A percentile compares a stretch with the other conserved stretches of the same genome.
phyloP scores from a whole-genome alignment of 2,329 filamentous ascomycete genomes.

The Pseudogymnoascus sp. region DNA sequence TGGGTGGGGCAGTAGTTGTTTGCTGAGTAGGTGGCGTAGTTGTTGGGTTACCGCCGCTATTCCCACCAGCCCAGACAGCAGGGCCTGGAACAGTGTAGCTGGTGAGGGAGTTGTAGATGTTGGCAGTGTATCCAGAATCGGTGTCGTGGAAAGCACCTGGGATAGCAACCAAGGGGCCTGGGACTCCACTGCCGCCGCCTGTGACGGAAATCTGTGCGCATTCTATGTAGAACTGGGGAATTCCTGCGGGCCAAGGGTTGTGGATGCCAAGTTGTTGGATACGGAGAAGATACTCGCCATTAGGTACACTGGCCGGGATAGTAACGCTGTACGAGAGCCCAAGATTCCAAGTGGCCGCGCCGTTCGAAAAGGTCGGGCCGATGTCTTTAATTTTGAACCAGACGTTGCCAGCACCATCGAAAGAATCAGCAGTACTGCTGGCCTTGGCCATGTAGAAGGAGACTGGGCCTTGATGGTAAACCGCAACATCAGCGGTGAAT shows the following conservation, averaged over 20 bases:
- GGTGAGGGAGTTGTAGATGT: constrained; percentile 24
- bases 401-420: constrained; percentile 28
- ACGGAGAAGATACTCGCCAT: constrained; percentile 24
- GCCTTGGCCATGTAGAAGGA: constrained; percentile 31
- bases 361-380: constrained; percentile 22
- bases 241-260: constrained; percentile 22
- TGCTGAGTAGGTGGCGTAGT: not conserved
- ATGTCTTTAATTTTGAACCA: constrained; percentile 32
- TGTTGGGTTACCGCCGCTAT: constrained; percentile 4
- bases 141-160: constrained; percentile 21
- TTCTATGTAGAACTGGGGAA: constrained; percentile 24
- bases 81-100: constrained; percentile 25
- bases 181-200: constrained; percentile 21
- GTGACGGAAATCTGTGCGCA: constrained; percentile 26
- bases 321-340: constrained; percentile 20
- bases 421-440: constrained; percentile 25
- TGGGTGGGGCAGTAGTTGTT: not conserved
- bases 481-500: constrained; percentile 16
- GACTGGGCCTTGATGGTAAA: constrained; percentile 29
- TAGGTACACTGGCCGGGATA: constrained; percentile 21
- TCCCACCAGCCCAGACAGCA: constrained; percentile 20
- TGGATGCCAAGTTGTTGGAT: constrained; percentile 25
- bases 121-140: constrained; percentile 16
- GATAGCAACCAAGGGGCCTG: constrained; percentile 22
- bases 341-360: constrained; percentile 21